These are phyloP conservation scores for Dendrobium catenatum DNA, from an alignment of 106 monocot genomes.

Conservation along the genomic window DNA sequence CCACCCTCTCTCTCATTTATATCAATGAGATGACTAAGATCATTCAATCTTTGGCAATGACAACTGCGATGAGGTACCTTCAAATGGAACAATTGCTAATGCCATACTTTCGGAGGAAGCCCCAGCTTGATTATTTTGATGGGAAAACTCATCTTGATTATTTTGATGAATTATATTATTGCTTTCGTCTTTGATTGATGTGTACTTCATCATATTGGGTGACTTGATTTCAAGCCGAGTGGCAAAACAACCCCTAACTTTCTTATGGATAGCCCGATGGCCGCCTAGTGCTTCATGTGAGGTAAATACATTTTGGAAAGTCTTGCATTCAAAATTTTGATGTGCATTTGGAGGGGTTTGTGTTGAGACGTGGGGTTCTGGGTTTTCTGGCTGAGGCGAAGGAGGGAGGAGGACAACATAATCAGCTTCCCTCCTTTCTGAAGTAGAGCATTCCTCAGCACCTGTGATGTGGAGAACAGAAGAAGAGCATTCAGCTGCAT, in stretches of 20 bases:
- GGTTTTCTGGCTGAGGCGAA: background rate
- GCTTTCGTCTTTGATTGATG: background rate
- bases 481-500: slow-evolving; percentile 57
- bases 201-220: background rate
- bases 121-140: background rate
- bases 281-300: slow-evolving; percentile 75
- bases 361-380: background rate
- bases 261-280: slow-evolving; percentile 75
- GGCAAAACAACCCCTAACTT: slow-evolving; percentile 72
- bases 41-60: slow-evolving; percentile 29
- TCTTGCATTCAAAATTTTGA: slow-evolving; percentile 37
- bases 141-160: background rate
- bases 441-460: too few species aligned
- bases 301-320: slow-evolving; percentile 57
- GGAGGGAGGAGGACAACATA: background rate
- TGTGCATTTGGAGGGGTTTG: slow-evolving; percentile 5
- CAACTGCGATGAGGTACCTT: background rate
- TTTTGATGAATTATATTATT: background rate
- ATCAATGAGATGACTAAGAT: slow-evolving; percentile 74
- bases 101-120: slow-evolving; percentile 7
- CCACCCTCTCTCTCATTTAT: slow-evolving; percentile 21
- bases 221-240: slow-evolving; percentile 29
- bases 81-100: slow-evolving; percentile 34
- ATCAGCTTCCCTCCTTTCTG: slow-evolving; percentile 30
- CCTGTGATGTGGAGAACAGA: slow-evolving; percentile 6